Evolutionary conservation across 768 basidiomycete genomes (phyloP), one percentile per base, ranked within the genome.

Genomic region (Lactarius pseudohatsudake): DNA sequence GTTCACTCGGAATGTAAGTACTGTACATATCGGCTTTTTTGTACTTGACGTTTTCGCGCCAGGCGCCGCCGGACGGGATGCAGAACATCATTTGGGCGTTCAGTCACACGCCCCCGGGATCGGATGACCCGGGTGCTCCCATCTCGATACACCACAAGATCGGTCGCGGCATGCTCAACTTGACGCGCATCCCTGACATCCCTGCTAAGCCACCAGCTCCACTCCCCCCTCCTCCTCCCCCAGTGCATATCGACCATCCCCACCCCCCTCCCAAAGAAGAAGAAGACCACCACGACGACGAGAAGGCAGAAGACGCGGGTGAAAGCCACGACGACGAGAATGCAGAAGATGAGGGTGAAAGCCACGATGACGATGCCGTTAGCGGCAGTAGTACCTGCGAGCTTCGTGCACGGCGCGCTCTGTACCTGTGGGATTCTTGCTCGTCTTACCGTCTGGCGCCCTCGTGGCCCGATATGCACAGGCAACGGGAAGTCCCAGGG

Each of bases 1-100:
- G n/a, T n/a, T n/a, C n/a, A n/a, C n/a, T n/a, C n/a, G n/a, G n/a
- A n/a, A n/a, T n/a, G n/a, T n/a, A n/a, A n/a, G n/a, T n/a, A n/a
- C n/a, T n/a, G n/a, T n/a, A n/a, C n/a, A n/a, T n/a, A n/a, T n/a
- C n/a, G n/a, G n/a, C n/a, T n/a, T n/a, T n/a, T n/a, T n/a, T n/a
- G 34, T 34, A 9, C 34, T 34, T 34, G 34, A 34, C 34, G 34
- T 34, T 34, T 34, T 6, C n/a, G 20, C 67, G 38, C 61, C 61
- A 86, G 85, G 76, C 80, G 1, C 80, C 82, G 62, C 70, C 63
- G n/a, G 78, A 79, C 66, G 78, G 74, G 5, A 76, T 68, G 32
- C 81, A 81, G 69, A 26, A 73, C 8, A 70, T 90, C 64, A 88
- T 92, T 53, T 91, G 79, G 75, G 89, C 88, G 4, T 86, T 84